Evolutionary conservation across 2,329 filamentous ascomycete genomes (phyloP).

Genomic region (Trichophyton verrucosum): DNA sequence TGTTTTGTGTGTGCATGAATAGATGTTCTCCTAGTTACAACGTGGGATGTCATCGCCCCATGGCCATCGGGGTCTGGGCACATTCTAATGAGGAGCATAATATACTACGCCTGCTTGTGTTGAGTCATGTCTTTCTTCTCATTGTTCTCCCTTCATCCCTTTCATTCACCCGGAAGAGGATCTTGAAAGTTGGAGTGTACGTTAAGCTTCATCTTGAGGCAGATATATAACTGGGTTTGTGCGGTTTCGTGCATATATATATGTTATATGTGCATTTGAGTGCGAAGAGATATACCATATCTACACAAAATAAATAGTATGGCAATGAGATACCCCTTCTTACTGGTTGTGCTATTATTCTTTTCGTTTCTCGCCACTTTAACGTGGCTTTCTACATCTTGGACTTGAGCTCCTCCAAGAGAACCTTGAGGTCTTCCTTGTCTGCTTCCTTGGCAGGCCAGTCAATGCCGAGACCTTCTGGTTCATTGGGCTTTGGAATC

Average conservation of each 20-base stretch:
- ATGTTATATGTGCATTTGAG: not conserved
- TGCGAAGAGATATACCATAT: not conserved
- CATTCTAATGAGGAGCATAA: not conserved
- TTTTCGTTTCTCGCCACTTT: too few relatives aligned
- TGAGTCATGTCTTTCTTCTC: not conserved
- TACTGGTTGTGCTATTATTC: not conserved
- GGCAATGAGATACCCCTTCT: not conserved
- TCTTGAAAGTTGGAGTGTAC: not conserved
- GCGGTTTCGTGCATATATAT: not conserved
- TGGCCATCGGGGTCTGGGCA: not conserved
- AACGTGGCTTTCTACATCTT: constrained; percentile 54
- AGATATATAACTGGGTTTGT: not conserved
- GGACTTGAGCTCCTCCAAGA: constrained; percentile 72
- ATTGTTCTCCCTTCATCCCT: not conserved
- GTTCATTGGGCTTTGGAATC: constrained; percentile 86
- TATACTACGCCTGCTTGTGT: not conserved
- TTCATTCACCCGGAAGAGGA: not conserved
- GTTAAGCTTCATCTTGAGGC: not conserved
- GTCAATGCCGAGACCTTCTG: constrained; percentile 63
- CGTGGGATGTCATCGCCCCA: not conserved
- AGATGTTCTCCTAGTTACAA: not conserved
- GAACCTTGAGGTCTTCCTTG: constrained; percentile 69
- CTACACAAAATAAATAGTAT: not conserved
- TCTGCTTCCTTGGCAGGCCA: constrained; percentile 69
- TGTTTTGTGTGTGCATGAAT: not conserved